Evolutionary conservation across 108 stramenopile species (phyloP).

Genomic region (Fistulifera pelliculosa): DNA sequence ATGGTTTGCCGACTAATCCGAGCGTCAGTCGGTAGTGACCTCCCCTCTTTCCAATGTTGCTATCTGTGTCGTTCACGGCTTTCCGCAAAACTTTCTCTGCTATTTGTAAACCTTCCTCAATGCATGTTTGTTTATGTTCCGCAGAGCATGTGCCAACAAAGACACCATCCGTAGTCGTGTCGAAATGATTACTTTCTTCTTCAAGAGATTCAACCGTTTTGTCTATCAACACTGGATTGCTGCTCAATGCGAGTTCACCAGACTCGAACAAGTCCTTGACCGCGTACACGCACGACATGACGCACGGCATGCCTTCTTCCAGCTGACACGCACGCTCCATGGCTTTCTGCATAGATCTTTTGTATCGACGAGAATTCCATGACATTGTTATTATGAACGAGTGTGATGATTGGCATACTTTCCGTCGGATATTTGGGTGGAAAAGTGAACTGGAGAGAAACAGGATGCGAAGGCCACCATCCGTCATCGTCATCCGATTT

Average conservation of each 20-base stretch:
- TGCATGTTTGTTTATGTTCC: constrained; percentile 39
- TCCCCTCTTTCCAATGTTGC: constrained; percentile 16
- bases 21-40: constrained; percentile 31
- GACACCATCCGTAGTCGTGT: background rate
- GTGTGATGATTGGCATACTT: constrained; percentile 26
- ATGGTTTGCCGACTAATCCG: constrained; percentile 80
- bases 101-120: constrained; percentile 46
- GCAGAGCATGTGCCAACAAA: constrained; percentile 20
- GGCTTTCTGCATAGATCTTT: constrained; percentile 23
- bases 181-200: background rate
- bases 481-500: constrained; percentile 30
- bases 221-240: background rate
- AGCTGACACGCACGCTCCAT: constrained; percentile 24
- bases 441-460: constrained; percentile 48
- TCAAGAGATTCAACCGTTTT: background rate
- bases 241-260: background rate
- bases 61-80: background rate
- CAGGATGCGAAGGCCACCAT: constrained; percentile 50
- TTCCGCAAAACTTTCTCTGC: constrained; percentile 28
- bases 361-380: constrained; percentile 42
- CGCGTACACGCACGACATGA: constrained; percentile 52
- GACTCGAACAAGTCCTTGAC: constrained; percentile 57
- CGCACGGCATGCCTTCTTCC: constrained; percentile 64
- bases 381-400: constrained; percentile 62
- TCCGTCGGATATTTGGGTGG: constrained; percentile 51